Evolutionary conservation across 106 monocot species (phyloP).

Genomic region (Dendrobium officinale): DNA sequence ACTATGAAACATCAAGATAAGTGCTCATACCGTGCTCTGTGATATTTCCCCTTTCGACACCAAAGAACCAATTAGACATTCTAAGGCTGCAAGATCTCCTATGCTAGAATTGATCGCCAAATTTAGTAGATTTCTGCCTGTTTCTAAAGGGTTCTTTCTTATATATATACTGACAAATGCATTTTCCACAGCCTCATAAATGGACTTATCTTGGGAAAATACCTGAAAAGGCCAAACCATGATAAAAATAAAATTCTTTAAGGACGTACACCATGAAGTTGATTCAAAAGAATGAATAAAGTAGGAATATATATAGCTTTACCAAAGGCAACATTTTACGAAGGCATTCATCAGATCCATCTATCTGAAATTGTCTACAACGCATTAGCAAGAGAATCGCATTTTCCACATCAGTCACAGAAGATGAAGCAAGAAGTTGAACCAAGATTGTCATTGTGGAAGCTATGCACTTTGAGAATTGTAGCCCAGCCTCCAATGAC

Average conservation of each 20-base stretch:
- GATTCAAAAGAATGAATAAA: background rate
- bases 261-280: background rate
- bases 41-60: constrained; percentile 83
- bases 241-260: background rate
- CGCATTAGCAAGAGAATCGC: constrained; percentile 89
- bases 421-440: constrained; percentile 84
- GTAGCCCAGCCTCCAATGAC: constrained; percentile 84
- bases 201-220: constrained; percentile 91
- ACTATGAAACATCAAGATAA: background rate
- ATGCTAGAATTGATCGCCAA: constrained; percentile 69
- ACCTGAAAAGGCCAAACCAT: constrained; percentile 36
- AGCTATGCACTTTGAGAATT: constrained; percentile 72
- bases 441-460: constrained; percentile 62
- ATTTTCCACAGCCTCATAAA: constrained; percentile 92
- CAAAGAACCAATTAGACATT: constrained; percentile 62
- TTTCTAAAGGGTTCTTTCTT: constrained; percentile 65
- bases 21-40: constrained; percentile 46
- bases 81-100: constrained; percentile 84
- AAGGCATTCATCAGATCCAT: constrained; percentile 88
- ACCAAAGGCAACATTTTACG: constrained; percentile 94
- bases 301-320: constrained; percentile 5
- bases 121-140: constrained; percentile 64
- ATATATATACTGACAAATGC: constrained; percentile 87
- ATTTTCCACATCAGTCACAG: constrained; percentile 83
- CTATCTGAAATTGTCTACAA: constrained; percentile 94